Conservation (phyloP, 2,329 filamentous ascomycete genomes). For the Penicillium sp. region DNA sequence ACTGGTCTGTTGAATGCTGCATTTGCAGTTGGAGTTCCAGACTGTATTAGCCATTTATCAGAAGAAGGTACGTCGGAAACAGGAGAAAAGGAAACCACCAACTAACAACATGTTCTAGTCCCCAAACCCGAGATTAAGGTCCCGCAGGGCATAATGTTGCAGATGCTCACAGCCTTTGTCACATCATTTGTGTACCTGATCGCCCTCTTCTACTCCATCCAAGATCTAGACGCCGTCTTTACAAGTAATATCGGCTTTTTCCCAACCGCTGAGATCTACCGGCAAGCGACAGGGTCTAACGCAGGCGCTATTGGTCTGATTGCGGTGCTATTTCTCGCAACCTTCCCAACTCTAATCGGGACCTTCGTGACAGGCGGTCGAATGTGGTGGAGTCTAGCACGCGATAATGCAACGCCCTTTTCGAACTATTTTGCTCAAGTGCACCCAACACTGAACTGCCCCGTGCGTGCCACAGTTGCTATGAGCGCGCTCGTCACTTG, state of each 20-base stretch:
- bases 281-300: slow-evolving; percentile 55
- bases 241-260: slow-evolving; percentile 49
- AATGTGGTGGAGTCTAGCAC: slow-evolving; percentile 61
- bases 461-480: slow-evolving; percentile 57
- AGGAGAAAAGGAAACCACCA: not conserved
- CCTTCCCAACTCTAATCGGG: slow-evolving; percentile 54
- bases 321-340: slow-evolving; percentile 55
- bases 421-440: slow-evolving; percentile 51
- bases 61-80: slow-evolving; percentile 49
- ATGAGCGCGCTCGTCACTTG: slow-evolving; percentile 54
- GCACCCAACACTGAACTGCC: slow-evolving; percentile 48
- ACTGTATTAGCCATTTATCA: slow-evolving; percentile 61
- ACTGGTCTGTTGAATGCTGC: slow-evolving; percentile 65
- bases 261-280: slow-evolving; percentile 67
- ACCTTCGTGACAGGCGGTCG: slow-evolving; percentile 58
- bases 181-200: slow-evolving; percentile 52
- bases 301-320: slow-evolving; percentile 55
- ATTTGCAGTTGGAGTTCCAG: slow-evolving; percentile 64
- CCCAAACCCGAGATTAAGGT: slow-evolving; percentile 37
- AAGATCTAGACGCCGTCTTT: slow-evolving; percentile 54
- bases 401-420: slow-evolving; percentile 59
- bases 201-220: slow-evolving; percentile 37
- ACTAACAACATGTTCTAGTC: slow-evolving; percentile 16
- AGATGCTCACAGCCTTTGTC: slow-evolving; percentile 46
- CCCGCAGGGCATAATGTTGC: slow-evolving; percentile 48